Evolutionary conservation across 164 flowering plant species (phyloP).

Genomic region (Sextonia rubra): DNA sequence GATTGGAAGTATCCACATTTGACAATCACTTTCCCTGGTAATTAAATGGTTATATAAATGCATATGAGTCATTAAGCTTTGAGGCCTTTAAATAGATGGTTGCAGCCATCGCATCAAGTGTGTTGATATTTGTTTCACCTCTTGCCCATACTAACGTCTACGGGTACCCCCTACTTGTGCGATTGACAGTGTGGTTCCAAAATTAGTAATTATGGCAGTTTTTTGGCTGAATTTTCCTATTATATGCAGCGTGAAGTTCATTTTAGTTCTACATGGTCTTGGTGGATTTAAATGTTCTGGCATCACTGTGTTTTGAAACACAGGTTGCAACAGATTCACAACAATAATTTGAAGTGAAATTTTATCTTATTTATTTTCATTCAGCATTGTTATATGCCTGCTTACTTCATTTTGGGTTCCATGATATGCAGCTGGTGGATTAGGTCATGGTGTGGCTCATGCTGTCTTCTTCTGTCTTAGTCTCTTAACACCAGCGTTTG

Average conservation of each 20-base stretch:
- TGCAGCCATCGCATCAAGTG: too few relatives aligned
- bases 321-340: neutral
- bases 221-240: too few relatives aligned
- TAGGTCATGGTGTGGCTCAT: conserved; percentile 97
- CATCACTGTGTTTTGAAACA: neutral
- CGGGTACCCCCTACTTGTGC: too few relatives aligned
- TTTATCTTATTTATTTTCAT: neutral
- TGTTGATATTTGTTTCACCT: too few relatives aligned
- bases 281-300: neutral
- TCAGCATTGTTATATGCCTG: neutral
- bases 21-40: too few relatives aligned
- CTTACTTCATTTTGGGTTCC: conserved; percentile 4
- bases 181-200: too few relatives aligned
- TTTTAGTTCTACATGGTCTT: neutral
- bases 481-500: conserved; percentile 94
- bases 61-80: too few relatives aligned
- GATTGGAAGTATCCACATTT: too few relatives aligned
- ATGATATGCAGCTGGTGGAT: conserved; percentile 82
- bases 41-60: too few relatives aligned
- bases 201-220: too few relatives aligned
- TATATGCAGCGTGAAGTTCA: neutral
- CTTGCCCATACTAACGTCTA: too few relatives aligned
- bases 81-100: too few relatives aligned
- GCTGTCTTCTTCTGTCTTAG: conserved; percentile 92
- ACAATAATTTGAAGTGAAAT: neutral